Conservation (phyloP, 1,284 basidiomycete genomes). For the Irpex sp. region DNA sequence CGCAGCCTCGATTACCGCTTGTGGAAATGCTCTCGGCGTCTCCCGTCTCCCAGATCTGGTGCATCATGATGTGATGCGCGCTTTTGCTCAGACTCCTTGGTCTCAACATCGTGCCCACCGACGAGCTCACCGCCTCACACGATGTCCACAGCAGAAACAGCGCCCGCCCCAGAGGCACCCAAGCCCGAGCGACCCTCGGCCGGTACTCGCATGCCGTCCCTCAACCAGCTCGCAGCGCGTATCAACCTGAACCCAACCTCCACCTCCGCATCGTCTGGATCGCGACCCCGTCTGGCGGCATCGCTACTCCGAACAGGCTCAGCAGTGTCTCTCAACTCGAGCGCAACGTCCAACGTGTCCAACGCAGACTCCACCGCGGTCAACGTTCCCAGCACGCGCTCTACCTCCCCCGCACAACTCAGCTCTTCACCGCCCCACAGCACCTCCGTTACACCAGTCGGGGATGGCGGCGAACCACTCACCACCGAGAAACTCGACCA, state of each 20-base stretch:
- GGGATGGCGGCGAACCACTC: slow-evolving; percentile 45
- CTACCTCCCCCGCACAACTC: slow-evolving; percentile 45
- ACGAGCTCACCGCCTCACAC: slow-evolving; percentile 19
- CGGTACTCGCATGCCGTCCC: slow-evolving; percentile 56
- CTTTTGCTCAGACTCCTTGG: not conserved
- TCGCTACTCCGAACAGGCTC: slow-evolving; percentile 67
- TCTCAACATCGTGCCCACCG: slow-evolving; percentile 2
- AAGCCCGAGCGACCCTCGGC: slow-evolving; percentile 36
- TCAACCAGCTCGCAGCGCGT: slow-evolving; percentile 76
- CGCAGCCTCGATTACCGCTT: not conserved
- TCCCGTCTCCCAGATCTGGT: not conserved
- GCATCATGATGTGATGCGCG: not conserved
- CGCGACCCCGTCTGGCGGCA: slow-evolving; percentile 71
- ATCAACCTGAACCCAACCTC: slow-evolving; percentile 47
- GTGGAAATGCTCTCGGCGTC: not conserved
- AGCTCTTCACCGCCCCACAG: slow-evolving; percentile 45
- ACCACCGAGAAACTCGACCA: slow-evolving; percentile 60
- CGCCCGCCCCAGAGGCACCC: slow-evolving; percentile 31
- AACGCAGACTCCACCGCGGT: slow-evolving; percentile 62
- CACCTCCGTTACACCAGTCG: slow-evolving; percentile 30
- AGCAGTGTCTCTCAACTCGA: slow-evolving; percentile 48
- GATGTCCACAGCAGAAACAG: slow-evolving; percentile 25
- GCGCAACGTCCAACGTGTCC: slow-evolving; percentile 41
- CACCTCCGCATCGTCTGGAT: slow-evolving; percentile 33
- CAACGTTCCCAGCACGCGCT: slow-evolving; percentile 59